Base-by-base conservation (phyloP, 2,329 filamentous ascomycete species). In the Claviceps purpurea region DNA sequence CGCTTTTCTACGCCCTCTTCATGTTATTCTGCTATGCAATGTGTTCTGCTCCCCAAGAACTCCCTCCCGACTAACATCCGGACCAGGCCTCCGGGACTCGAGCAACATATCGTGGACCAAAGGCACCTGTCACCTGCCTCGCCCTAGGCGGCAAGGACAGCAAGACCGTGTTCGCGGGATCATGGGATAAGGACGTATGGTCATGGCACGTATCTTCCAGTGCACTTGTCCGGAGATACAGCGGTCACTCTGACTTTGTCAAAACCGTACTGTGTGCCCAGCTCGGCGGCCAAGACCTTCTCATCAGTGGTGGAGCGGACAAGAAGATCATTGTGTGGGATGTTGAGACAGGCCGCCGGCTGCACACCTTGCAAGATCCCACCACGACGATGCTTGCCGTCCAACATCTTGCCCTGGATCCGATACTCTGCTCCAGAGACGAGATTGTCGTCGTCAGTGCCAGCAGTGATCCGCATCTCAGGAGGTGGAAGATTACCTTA, bases 131-230 rank as follows among this genome's bases (percentile, higher is more conserved):
- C 10, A 91, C 88, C 10, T 87, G 85, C 58, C 68, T 95, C 30
- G 81, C 85, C 16, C 73, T 88, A 39, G 82, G 79, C 45, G 77
- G 81, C 14, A 65, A 72, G 4, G 70, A 70, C 26, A 74, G 73
- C 54, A 68, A 66, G 49, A 85, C 76, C 1, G 64, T 96, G 11
- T 96, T 89, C 66, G 89, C 89, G 24, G 91, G 90, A 38, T 93
- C 84, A 54, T 98, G 93, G 93, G 91, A 98, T 70, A 95, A 95
- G 70, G 77, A 81, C 20, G 78, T 97, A 53, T 95, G 89, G 83
- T 86, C 85, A 37, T 96, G 89, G 86, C 76, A 87, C 60, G 70
- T 84, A 37, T 70, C 75, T 18, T 79, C 79, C 3, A 73, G 72
- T 44, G 65, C 72, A 34, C 68, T 72, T 1, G 73, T 71, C n/a